Conservation (phyloP, 306 rosid genomes). For the Potentilla sterilis region DNA sequence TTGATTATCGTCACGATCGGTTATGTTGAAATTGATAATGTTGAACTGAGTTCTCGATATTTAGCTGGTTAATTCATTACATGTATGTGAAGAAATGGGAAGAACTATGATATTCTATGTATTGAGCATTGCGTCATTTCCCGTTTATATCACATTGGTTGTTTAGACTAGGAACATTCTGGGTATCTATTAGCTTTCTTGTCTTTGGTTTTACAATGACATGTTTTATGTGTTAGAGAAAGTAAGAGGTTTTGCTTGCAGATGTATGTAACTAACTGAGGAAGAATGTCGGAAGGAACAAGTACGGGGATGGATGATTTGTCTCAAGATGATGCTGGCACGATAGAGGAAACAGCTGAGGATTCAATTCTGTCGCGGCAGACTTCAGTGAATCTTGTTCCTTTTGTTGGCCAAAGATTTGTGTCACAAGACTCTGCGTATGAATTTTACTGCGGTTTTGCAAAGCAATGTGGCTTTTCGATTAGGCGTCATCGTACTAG, state of each 20-base stretch:
- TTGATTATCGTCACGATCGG: too few relatives aligned
- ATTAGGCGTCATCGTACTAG: conserved; percentile 82
- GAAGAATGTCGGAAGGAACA: conserved; percentile 59
- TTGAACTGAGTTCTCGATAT: not conserved
- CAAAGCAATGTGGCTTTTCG: conserved; percentile 81
- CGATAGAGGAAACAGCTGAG: conserved; percentile 59
- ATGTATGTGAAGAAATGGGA: not conserved
- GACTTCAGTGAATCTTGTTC: conserved; percentile 77
- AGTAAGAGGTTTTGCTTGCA: not conserved
- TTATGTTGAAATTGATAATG: too few relatives aligned
- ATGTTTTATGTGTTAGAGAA: not conserved
- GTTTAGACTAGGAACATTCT: not conserved
- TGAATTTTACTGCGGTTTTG: conserved; percentile 83
- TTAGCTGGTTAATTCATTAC: not conserved
- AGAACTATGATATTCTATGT: too few relatives aligned
- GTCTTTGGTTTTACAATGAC: not conserved
- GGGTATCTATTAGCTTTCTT: not conserved
- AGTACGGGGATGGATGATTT: conserved; percentile 63
- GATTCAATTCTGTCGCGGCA: conserved; percentile 72
- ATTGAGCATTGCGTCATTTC: not conserved
- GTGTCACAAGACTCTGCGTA: conserved; percentile 87
- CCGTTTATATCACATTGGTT: not conserved
- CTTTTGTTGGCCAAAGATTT: conserved; percentile 77
- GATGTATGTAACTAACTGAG: not conserved
- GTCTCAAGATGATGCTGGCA: conserved; percentile 70